Evolutionary conservation across 352 stramenopile species (phyloP).

Genomic region (Pythium folliculosum): DNA sequence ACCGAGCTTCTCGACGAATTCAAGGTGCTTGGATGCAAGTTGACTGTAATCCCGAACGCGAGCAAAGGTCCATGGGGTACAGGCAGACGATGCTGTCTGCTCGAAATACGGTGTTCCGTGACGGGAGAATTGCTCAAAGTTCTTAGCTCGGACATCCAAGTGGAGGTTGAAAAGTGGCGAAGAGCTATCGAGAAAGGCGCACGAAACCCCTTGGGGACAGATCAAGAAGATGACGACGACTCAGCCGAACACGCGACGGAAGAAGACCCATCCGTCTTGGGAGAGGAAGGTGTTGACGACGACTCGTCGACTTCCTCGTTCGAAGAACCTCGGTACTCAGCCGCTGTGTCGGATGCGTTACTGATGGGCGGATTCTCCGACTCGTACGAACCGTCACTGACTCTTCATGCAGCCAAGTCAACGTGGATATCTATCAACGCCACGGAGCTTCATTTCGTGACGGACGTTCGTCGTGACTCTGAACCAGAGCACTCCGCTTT

Average conservation of each 20-base stretch:
- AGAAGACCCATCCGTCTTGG: constrained; percentile 29
- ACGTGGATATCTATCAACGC: constrained; percentile 80
- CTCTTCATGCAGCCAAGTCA: constrained; percentile 53
- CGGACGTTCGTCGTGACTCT: constrained; percentile 69
- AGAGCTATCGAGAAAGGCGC: constrained; percentile 60
- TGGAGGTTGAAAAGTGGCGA: constrained; percentile 77
- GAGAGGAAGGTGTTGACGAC: constrained; percentile 34
- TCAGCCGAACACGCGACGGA: constrained; percentile 16
- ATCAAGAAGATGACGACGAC: constrained; percentile 7
- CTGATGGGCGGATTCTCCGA: constrained; percentile 74
- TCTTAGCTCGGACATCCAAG: constrained; percentile 54
- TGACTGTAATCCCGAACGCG: constrained; percentile 63
- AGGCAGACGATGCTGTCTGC: constrained; percentile 35
- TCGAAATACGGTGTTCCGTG: constrained; percentile 59
- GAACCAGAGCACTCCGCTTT: constrained; percentile 66
- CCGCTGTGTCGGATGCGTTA: constrained; percentile 43
- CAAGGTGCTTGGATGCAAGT: constrained; percentile 58
- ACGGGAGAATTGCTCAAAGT: constrained; percentile 59
- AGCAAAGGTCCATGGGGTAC: constrained; percentile 52
- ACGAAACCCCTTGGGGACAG: constrained; percentile 39
- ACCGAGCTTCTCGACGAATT: constrained; percentile 69
- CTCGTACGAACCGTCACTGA: constrained; percentile 49
- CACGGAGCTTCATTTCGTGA: constrained; percentile 54
- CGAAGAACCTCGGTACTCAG: constrained; percentile 28
- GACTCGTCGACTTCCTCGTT: neutral